Evolutionary conservation across 306 rosid species (phyloP).

Genomic region (Luffa aegyptiaca): DNA sequence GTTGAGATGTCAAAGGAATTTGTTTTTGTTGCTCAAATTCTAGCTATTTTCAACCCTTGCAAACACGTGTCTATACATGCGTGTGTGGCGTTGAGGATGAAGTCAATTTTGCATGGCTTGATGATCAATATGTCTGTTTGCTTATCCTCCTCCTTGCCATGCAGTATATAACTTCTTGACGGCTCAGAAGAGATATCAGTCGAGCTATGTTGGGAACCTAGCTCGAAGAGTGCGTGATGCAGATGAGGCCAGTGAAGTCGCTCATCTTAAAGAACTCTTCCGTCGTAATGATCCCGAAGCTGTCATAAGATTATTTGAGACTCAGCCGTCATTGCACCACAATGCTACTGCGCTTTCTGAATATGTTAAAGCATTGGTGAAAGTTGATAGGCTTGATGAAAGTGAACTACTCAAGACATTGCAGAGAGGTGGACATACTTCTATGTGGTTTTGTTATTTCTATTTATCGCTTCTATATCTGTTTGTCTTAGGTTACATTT

Average conservation of each 20-base stretch:
- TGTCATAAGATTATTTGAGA: conserved; percentile 79
- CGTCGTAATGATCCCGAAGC: conserved; percentile 75
- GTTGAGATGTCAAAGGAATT: neutral
- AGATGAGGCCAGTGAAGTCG: conserved; percentile 69
- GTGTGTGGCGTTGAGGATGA: neutral
- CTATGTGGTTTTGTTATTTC: neutral
- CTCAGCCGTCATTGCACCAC: conserved; percentile 60
- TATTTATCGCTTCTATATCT: neutral
- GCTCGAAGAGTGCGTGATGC: conserved; percentile 58
- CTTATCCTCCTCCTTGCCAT: conserved; percentile 12
- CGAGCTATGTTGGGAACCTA: conserved; percentile 66
- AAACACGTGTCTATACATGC: neutral
- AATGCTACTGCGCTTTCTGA: conserved; percentile 72
- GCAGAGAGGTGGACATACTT: conserved; percentile 45
- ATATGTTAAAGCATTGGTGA: conserved; percentile 71
- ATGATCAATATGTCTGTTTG: neutral
- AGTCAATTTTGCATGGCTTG: neutral
- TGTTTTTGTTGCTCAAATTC: neutral
- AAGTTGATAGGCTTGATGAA: conserved; percentile 72
- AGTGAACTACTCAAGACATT: conserved; percentile 72
- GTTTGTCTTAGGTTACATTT: neutral
- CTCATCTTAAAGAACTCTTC: conserved; percentile 81
- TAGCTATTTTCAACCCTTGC: neutral
- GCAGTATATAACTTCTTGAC: conserved; percentile 38
- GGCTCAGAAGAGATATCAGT: conserved; percentile 51